Conservation (phyloP, 352 stramenopile genomes). For the Phytophthora cactorum region DNA sequence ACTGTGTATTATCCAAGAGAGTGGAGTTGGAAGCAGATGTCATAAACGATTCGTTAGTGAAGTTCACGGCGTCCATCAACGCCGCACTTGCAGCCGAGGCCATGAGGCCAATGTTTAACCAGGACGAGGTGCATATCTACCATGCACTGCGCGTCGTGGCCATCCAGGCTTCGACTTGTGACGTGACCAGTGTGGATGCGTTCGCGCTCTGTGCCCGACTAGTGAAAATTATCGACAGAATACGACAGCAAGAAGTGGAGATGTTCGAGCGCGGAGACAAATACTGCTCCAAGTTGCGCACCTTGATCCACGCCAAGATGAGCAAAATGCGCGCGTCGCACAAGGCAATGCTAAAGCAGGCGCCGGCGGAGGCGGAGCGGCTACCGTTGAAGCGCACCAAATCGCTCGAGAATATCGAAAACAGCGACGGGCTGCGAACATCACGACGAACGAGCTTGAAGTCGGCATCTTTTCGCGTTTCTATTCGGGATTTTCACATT, state of each 20-base stretch:
- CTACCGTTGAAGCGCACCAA: conserved; percentile 77
- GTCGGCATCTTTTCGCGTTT: conserved; percentile 58
- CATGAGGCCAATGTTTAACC: conserved; percentile 50
- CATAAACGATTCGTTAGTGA: conserved; percentile 71
- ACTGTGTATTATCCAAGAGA: conserved; percentile 77
- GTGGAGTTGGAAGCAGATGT: conserved; percentile 81
- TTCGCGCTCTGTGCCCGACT: conserved; percentile 79
- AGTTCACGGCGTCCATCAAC: conserved; percentile 64
- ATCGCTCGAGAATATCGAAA: conserved; percentile 75
- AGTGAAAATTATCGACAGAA: conserved; percentile 80
- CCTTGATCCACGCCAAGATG: conserved; percentile 89
- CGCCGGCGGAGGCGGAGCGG: conserved; percentile 39
- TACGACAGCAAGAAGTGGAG: conserved; percentile 63
- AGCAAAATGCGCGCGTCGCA: conserved; percentile 86
- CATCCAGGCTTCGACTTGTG: conserved; percentile 75
- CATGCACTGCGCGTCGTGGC: conserved; percentile 71
- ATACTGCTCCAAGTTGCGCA: conserved; percentile 62
- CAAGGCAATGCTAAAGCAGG: conserved; percentile 79
- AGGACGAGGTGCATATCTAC: conserved; percentile 74
- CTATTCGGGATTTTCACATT: conserved; percentile 89
- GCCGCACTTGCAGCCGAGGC: conserved; percentile 52
- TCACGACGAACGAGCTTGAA: conserved; percentile 30
- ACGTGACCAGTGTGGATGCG: conserved; percentile 75
- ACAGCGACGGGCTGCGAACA: conserved; percentile 16
- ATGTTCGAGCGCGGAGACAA: conserved; percentile 54